Base-by-base conservation (phyloP, 106 monocot species). In the Vanilla planifolia region DNA sequence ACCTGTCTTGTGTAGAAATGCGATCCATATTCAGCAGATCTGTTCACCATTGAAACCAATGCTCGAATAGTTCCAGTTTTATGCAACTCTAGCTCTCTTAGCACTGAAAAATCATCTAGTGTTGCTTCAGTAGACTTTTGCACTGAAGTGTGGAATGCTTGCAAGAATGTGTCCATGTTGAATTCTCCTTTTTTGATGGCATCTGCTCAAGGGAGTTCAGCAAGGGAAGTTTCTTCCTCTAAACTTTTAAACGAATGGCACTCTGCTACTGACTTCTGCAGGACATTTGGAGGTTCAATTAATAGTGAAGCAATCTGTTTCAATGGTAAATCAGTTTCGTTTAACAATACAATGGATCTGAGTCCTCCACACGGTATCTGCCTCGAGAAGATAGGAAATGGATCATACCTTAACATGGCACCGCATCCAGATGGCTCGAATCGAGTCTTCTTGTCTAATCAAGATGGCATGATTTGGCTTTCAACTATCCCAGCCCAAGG, bases 361-460 rank as follows among this genome's bases (percentile, higher is more conserved):
- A 48, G 78, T 0, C 9, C 68, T 24, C 84, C 93, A 40, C 78
- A 88, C 48, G 93, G 93, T 4, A 15, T 93, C 6, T 93, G 93
- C 53, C 55, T 93, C 11, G 93, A 93, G 69, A 81, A 72, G 53
- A 79, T 93, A 27, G 62, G 73, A 33, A 82, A 85, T 61, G 88
- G 79, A 16, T 67, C 84, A 2, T 93, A 77, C 52, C 64, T 88
- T 16, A 88, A 81, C 69, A 72, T 93, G 78, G 82, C 45, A 16
- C 50, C 93, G 26, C 93, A 93, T 30, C 93, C 93, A 20, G 93
- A 93, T 56, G 93, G 93, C 16, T 93, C 93, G 4, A 79, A 85
- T 66, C 81, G 93, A 14, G 85, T 82, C 35, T 93, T 93, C 65
- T 32, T 93, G 20, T 67, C 79, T 5, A 85, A 17, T 53, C 88